A percentile compares a stretch with the other conserved stretches of the same genome.
These are phyloP conservation scores for Lentinula lateritia DNA, from an alignment of 768 basidiomycete species.

Conservation along the genomic window DNA sequence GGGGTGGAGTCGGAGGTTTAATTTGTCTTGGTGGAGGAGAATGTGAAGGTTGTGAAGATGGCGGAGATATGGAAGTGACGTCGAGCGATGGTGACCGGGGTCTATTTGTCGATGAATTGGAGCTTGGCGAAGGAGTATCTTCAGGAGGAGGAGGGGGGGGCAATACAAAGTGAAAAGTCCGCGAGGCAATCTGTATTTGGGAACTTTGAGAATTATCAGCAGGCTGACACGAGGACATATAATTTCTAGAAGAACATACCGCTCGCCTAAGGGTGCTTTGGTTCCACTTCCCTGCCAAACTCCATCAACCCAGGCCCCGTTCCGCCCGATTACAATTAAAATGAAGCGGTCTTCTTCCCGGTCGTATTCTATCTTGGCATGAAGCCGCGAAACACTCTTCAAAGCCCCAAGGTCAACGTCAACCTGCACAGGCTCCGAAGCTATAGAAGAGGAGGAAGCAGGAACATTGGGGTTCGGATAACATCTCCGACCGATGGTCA, in stretches of 20 bases:
- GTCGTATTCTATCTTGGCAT: slow-evolving; percentile 94
- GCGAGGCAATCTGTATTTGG: slow-evolving; percentile 94
- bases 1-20: slow-evolving; percentile 22
- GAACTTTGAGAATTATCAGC: slow-evolving; percentile 46
- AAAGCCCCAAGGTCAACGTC: slow-evolving; percentile 93
- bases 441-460: slow-evolving; percentile 45
- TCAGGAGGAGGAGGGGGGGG: slow-evolving; percentile 81
- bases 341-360: slow-evolving; percentile 85
- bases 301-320: slow-evolving; percentile 97
- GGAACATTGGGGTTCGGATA: slow-evolving; percentile 45
- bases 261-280: slow-evolving; percentile 77
- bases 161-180: slow-evolving; percentile 94
- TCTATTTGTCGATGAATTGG: slow-evolving; percentile 60
- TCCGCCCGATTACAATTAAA: slow-evolving; percentile 88
- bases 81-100: slow-evolving; percentile 79
- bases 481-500: slow-evolving; percentile 91
- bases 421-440: slow-evolving; percentile 52
- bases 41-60: slow-evolving; percentile 72
- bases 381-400: slow-evolving; percentile 95
- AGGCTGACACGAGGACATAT: slow-evolving; percentile 6
- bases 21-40: slow-evolving; percentile 50
- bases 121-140: slow-evolving; percentile 77
- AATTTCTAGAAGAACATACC: slow-evolving; percentile 38
- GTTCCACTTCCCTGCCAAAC: slow-evolving; percentile 91
- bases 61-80: slow-evolving; percentile 76